These are phyloP conservation scores for Coniferiporia weirii DNA, from an alignment of 1,284 basidiomycete genomes.

Conservation along the genomic window DNA sequence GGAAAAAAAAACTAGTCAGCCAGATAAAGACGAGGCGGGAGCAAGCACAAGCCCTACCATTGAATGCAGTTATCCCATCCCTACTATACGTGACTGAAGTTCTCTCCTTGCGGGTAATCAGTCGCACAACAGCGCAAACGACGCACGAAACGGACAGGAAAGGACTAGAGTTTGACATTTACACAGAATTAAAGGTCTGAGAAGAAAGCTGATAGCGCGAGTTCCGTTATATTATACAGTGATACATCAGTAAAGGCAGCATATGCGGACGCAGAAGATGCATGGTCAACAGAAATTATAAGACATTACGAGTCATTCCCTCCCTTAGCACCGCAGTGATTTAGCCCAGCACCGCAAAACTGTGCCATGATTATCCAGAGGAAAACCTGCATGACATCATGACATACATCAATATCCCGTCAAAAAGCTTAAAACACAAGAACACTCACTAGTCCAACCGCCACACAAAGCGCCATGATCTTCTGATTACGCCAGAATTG, in stretches of 20 bases:
- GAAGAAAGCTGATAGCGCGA: neutral
- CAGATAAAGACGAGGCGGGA: too few species aligned
- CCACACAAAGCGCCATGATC: conserved; percentile 63
- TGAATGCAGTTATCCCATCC: too few species aligned
- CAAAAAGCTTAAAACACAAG: conserved; percentile 15
- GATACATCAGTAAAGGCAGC: neutral
- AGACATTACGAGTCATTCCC: neutral
- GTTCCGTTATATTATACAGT: neutral
- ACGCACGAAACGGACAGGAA: neutral
- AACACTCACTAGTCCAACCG: conserved; percentile 72
- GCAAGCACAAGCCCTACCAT: too few species aligned
- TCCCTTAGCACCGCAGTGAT: conserved; percentile 70
- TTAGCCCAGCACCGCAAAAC: conserved; percentile 78
- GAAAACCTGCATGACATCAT: conserved; percentile 44
- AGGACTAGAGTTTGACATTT: neutral
- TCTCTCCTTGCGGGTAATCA: too few species aligned
- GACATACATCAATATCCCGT: conserved; percentile 15
- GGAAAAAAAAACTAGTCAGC: too few species aligned
- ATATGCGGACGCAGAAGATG: neutral
- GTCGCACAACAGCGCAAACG: too few species aligned
- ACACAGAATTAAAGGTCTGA: too few species aligned
- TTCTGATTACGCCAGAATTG: conserved; percentile 97
- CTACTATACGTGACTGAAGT: too few species aligned
- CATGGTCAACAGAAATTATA: neutral
- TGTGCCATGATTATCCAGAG: conserved; percentile 80